A percentile compares a stretch with the other conserved stretches of the same genome.
These are phyloP conservation scores for Lentinus brumalis DNA, from an alignment of 768 basidiomycete genomes.

Conservation along the genomic window DNA sequence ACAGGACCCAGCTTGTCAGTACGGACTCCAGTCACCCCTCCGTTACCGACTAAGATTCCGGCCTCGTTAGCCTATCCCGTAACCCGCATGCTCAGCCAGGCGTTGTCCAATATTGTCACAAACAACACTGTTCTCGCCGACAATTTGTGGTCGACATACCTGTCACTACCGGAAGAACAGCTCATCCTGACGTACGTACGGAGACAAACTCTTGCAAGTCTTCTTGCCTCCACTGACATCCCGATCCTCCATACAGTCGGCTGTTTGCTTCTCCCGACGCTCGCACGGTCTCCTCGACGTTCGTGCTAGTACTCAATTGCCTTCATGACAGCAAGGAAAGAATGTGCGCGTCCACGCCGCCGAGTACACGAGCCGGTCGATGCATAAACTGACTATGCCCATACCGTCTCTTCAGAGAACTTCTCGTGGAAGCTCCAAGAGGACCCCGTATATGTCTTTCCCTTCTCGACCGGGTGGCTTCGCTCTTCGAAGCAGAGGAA, in stretches of 20 bases:
- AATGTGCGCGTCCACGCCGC: conserved; percentile 46
- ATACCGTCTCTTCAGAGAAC: conserved; percentile 39
- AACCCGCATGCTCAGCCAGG: conserved; percentile 71
- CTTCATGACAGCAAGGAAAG: conserved; percentile 56
- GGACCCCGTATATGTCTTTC: conserved; percentile 68
- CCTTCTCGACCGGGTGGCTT: conserved; percentile 73
- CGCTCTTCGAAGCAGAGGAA: conserved; percentile 67
- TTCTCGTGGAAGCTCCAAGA: conserved; percentile 52
- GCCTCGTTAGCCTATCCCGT: conserved; percentile 53
- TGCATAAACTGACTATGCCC: neutral
- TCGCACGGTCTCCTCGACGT: conserved; percentile 57
- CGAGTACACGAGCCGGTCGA: conserved; percentile 8
- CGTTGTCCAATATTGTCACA: conserved; percentile 84
- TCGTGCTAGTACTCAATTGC: conserved; percentile 76
- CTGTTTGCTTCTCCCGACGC: conserved; percentile 64
- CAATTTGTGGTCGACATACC: conserved; percentile 64
- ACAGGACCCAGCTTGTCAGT: conserved; percentile 58
- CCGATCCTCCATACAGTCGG: conserved; percentile 33
- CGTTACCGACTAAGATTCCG: conserved; percentile 1
- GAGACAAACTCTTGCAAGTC: neutral
- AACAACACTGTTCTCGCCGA: conserved; percentile 59
- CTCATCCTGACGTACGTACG: conserved; percentile 70
- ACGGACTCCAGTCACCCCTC: neutral
- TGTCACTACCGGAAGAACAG: conserved; percentile 71
- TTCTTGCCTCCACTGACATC: neutral